Evolutionary conservation across 129 eudicot species (phyloP).

Genomic region (Tagetes erecta): DNA sequence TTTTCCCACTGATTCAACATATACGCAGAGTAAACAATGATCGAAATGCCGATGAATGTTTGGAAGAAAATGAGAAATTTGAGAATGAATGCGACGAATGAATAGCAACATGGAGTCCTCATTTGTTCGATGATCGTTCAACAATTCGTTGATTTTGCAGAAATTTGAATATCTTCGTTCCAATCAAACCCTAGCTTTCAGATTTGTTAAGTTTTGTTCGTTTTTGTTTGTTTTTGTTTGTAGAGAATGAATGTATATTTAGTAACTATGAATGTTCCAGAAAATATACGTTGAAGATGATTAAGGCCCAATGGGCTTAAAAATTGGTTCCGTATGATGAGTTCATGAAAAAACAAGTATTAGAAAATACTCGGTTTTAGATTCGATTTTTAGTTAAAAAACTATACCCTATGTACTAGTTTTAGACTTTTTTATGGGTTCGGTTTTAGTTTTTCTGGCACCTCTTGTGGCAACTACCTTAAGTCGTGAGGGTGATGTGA

Average conservation of each 20-base stretch:
- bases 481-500: too few relatives aligned
- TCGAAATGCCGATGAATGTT: constrained; percentile 60
- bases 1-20: constrained; percentile 72
- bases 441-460: too few relatives aligned
- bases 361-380: too few relatives aligned
- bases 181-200: constrained; percentile 31
- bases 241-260: neutral
- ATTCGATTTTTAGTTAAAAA: too few relatives aligned
- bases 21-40: constrained; percentile 62
- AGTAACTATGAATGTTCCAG: neutral
- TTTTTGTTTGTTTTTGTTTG: constrained; percentile 9
- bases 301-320: too few relatives aligned
- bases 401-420: too few relatives aligned
- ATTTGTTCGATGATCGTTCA: constrained; percentile 20
- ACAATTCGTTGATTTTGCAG: constrained; percentile 9
- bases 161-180: neutral
- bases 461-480: too few relatives aligned
- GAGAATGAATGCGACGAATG: constrained; percentile 60
- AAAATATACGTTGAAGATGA: neutral
- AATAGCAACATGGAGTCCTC: constrained; percentile 74
- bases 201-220: constrained; percentile 13
- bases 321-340: too few relatives aligned
- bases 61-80: constrained; percentile 69
- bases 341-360: too few relatives aligned
- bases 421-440: too few relatives aligned